Conservation (phyloP, 768 basidiomycete genomes). For the Paxillus rubicundulus region DNA sequence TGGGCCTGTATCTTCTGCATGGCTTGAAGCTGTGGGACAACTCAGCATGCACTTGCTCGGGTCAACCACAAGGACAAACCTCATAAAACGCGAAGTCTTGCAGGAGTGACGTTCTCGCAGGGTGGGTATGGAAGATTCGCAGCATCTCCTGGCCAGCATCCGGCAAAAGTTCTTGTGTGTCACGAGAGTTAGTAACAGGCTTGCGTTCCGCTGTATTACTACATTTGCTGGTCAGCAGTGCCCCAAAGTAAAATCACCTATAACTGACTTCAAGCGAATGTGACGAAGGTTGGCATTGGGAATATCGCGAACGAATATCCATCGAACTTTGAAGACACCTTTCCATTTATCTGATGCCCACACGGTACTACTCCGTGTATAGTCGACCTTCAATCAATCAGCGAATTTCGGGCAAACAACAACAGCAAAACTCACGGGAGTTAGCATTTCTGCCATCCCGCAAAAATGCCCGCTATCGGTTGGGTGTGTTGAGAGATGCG, state of each 20-base stretch:
- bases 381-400: conserved; percentile 63
- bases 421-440: conserved; percentile 55
- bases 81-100: conserved; percentile 95
- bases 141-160: conserved; percentile 98
- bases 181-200: conserved; percentile 96
- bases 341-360: conserved; percentile 99
- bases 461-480: conserved; percentile 86
- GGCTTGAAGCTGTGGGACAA: conserved; percentile 62
- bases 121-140: conserved; percentile 91
- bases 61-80: conserved; percentile 40
- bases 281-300: conserved; percentile 87
- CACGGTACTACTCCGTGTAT: conserved; percentile 90
- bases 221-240: conserved; percentile 13
- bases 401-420: not conserved
- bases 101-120: conserved; percentile 86
- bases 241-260: conserved; percentile 1
- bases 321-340: conserved; percentile 96
- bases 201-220: conserved; percentile 98
- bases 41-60: conserved; percentile 4
- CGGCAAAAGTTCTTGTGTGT: conserved; percentile 94
- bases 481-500: conserved; percentile 3
- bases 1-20: conserved; percentile 64
- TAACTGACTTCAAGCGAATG: conserved; percentile 73
- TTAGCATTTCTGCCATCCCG: conserved; percentile 98
- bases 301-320: conserved; percentile 97